Evolutionary conservation across 208 protist species (phyloP).

Genomic region (Paratrypanosoma confusum): DNA sequence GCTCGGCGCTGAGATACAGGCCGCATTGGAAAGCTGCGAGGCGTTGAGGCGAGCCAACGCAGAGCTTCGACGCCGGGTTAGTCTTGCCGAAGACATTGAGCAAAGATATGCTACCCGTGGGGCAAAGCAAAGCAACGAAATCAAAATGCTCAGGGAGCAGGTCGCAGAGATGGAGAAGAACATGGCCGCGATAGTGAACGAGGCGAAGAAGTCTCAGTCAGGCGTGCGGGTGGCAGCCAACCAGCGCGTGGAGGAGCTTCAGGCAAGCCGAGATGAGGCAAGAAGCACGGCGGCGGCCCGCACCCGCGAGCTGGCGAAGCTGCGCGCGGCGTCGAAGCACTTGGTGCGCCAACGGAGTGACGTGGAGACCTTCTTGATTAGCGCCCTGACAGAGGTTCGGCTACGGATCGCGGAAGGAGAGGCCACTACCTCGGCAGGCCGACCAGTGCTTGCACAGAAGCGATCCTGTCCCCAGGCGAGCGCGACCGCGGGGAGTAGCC

Average conservation of each 20-base stretch:
- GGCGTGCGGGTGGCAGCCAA: constrained; percentile 18
- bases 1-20: constrained; percentile 34
- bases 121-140: constrained; percentile 30
- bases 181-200: constrained; percentile 29
- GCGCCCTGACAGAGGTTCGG: constrained; percentile 68
- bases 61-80: constrained; percentile 25
- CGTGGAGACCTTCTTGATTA: constrained; percentile 80
- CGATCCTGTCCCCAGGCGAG: constrained; percentile 7
- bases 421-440: constrained; percentile 1
- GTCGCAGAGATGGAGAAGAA: constrained; percentile 5
- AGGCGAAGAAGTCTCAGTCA: constrained; percentile 60
- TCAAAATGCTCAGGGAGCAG: constrained; percentile 9
- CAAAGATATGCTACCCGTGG: constrained; percentile 31
- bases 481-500: too few species aligned
- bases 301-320: constrained; percentile 38
- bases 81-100: constrained; percentile 27
- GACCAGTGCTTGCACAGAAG: constrained; percentile 34
- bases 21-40: constrained; percentile 4
- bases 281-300: constrained; percentile 29
- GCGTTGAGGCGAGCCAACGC: constrained; percentile 29
- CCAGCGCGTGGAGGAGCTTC: constrained; percentile 17
- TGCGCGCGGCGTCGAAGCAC: constrained; percentile 35
- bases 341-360: constrained; percentile 66
- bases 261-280: constrained; percentile 42
- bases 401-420: constrained; percentile 42